Evolutionary conservation across 805 yeast species (phyloP).

Genomic region (Yarrowia divulgata): DNA sequence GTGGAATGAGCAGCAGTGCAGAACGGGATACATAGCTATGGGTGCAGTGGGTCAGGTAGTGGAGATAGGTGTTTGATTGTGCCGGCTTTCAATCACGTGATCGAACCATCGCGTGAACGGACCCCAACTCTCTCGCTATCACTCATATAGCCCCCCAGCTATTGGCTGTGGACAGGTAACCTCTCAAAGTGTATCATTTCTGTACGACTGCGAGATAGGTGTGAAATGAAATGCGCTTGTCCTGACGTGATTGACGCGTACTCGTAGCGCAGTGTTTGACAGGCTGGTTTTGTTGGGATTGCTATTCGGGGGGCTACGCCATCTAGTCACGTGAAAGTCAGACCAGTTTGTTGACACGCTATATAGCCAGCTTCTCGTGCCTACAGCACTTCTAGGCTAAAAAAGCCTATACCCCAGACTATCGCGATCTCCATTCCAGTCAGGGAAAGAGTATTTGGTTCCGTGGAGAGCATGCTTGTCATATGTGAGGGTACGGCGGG

Average conservation of each 20-base stretch:
- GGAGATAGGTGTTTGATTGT: too few relatives aligned
- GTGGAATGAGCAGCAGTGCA: not conserved
- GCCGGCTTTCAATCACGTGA: too few relatives aligned
- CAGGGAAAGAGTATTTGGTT: not conserved
- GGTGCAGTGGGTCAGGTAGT: too few relatives aligned
- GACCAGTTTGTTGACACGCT: too few relatives aligned
- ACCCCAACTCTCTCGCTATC: too few relatives aligned
- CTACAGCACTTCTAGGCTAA: too few relatives aligned
- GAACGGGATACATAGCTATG: too few relatives aligned
- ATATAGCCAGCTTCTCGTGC: too few relatives aligned
- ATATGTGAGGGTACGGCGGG: not conserved
- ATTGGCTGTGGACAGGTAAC: not conserved
- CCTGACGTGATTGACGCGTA: slow-evolving; percentile 11
- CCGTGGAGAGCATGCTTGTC: not conserved
- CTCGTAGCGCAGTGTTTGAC: not conserved
- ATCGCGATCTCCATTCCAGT: not conserved
- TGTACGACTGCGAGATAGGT: slow-evolving; percentile 18
- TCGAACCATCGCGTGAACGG: too few relatives aligned
- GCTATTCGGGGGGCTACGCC: too few relatives aligned
- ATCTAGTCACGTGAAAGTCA: too few relatives aligned
- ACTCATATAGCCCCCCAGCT: not conserved
- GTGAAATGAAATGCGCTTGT: not conserved
- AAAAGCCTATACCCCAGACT: not conserved
- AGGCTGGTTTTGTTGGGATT: too few relatives aligned
- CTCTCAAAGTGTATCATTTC: not conserved